Evolutionary conservation across 257 asterid genomes (phyloP), one percentile per base, ranked within the genome.

Genomic region (Solanum acaule): DNA sequence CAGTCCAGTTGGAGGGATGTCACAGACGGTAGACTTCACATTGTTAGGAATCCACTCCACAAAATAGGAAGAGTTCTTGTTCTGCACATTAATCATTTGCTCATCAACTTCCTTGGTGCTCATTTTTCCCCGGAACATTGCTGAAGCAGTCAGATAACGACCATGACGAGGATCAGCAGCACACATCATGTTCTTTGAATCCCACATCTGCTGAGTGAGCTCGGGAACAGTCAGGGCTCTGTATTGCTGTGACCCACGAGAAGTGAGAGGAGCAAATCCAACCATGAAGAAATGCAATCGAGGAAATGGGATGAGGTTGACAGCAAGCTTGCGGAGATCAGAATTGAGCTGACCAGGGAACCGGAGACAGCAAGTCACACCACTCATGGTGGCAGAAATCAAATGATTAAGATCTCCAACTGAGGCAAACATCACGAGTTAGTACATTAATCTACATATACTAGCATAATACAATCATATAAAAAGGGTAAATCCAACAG

Each of bases 341-440:
- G 98, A 94, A 76, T 95, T 95, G 86, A 94, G 98, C 87, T 95
- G 98, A 61, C 98, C 98, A 46, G 97, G 98, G 92, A 95, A 95
- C 38, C 96, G 94, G 31, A 95, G 94, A 89, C 97, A 95, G 92
- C 97, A 94, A 15, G 98, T 95, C n/a, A 93, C 96, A 79, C 98
- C 98, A 84, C 98, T 94, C 98, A 93, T 95, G 86, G 96, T 95
- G 86, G 98, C 98, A 86, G 96, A 95, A 25, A 95, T 95, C 89
- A 95, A 89, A 89, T 94, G 96, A 92, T 94, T 94, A 85, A 95
- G 91, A 91, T 95, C 98, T 49, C 95, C 96, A 91, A 95, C 98
- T 94, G 94, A 59, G 61, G 35, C 86, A 78, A 65, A 70, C 73
- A 87, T 76, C 59, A 87, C 12, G 6, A 5, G 70, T 49, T 65